These are phyloP conservation scores for Lasiosphaeris hirsuta DNA, from an alignment of 495 filamentous ascomycete genomes.

Conservation along the genomic window DNA sequence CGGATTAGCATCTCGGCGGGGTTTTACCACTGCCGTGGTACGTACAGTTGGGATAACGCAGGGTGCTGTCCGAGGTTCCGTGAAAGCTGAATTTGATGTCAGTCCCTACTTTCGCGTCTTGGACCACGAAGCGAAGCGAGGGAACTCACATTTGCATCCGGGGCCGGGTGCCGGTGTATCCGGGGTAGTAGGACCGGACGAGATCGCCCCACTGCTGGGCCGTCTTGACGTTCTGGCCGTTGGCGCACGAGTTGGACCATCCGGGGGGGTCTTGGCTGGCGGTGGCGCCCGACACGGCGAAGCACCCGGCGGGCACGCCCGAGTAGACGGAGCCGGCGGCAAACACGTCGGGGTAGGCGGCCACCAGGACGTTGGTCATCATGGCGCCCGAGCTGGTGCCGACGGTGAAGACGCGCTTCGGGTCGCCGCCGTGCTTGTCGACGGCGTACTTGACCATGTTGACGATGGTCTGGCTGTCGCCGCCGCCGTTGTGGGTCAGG, in stretches of 20 bases:
- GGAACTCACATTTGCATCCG: conserved; percentile 47
- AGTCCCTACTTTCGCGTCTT: background rate
- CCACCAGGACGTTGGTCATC: conserved; percentile 54
- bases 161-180: conserved; percentile 46
- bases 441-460: conserved; percentile 53
- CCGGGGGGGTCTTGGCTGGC: conserved; percentile 43
- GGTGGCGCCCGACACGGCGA: conserved; percentile 40
- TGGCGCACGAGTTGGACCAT: conserved; percentile 48
- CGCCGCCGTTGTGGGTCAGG: conserved; percentile 47
- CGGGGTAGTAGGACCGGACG: conserved; percentile 45
- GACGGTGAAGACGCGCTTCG: conserved; percentile 43
- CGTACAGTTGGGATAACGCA: conserved; percentile 41
- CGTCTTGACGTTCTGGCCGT: conserved; percentile 45
- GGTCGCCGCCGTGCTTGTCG: conserved; percentile 43
- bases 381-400: conserved; percentile 51
- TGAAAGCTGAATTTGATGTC: conserved; percentile 34
- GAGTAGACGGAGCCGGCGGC: conserved; percentile 49
- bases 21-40: background rate
- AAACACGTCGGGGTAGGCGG: conserved; percentile 52
- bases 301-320: conserved; percentile 49
- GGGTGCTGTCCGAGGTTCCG: conserved; percentile 42
- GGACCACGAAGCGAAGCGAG: background rate
- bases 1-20: background rate
- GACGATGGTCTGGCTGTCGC: conserved; percentile 48
- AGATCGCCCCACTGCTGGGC: conserved; percentile 48